Conservation (phyloP, 225 moss, liverwort and hornwort genomes). For the Takakia lepidozioides region DNA sequence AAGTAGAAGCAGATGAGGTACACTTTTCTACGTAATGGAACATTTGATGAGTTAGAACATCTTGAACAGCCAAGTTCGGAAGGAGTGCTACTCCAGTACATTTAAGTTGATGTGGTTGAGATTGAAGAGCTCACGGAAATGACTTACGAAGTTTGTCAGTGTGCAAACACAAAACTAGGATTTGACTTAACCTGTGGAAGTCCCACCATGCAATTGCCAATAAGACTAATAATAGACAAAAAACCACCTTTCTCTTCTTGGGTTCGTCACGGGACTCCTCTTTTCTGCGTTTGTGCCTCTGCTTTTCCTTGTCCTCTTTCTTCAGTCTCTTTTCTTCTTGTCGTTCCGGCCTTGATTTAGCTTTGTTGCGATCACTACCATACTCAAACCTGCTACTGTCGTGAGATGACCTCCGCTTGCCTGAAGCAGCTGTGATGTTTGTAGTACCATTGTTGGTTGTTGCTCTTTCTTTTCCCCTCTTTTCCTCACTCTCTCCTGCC, state of each 20-base stretch:
- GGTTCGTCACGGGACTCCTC: constrained; percentile 16
- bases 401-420: constrained; percentile 11
- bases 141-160: background rate
- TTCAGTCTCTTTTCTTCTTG: constrained; percentile 40
- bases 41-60: too few species aligned
- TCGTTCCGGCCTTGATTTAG: constrained; percentile 36
- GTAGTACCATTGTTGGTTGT: constrained; percentile 9
- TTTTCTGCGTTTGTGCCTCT: constrained; percentile 35
- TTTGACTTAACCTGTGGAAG: too few species aligned
- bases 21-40: too few species aligned
- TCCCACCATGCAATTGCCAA: too few species aligned
- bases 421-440: constrained; percentile 17
- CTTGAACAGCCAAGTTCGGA: too few species aligned
- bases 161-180: too few species aligned
- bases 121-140: background rate
- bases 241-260: constrained; percentile 25
- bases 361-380: constrained; percentile 30
- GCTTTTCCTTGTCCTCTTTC: constrained; percentile 38
- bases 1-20: too few species aligned
- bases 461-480: constrained; percentile 10
- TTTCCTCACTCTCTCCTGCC: constrained; percentile 16
- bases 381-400: constrained; percentile 31
- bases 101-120: too few species aligned
- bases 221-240: too few species aligned
- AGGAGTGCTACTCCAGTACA: too few species aligned